Evolutionary conservation across 179 eudicot species (phyloP).

Genomic region (Corrigiola litoralis): DNA sequence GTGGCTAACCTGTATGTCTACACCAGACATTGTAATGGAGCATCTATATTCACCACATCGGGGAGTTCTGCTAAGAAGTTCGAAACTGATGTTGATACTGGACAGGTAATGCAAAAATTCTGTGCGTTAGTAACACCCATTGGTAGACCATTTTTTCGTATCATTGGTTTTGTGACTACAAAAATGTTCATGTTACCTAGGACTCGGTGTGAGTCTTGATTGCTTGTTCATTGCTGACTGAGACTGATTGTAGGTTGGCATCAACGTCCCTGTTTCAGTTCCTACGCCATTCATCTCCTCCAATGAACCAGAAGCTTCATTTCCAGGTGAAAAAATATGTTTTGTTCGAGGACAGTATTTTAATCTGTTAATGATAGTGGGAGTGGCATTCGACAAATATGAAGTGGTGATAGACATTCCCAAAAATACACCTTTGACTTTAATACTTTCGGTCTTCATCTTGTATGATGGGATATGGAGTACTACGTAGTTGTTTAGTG

Average conservation of each 20-base stretch:
- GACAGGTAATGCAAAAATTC: constrained; percentile 50
- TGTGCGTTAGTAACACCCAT: neutral
- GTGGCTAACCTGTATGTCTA: neutral
- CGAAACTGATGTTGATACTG: constrained; percentile 71
- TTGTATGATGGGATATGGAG: too few species aligned
- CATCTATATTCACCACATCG: constrained; percentile 71
- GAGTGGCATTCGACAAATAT: neutral
- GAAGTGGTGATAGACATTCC: neutral
- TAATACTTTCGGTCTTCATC: too few species aligned
- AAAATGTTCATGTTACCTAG: neutral
- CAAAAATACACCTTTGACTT: too few species aligned
- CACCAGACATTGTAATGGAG: constrained; percentile 81
- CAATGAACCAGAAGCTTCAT: constrained; percentile 74
- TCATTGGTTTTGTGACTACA: too few species aligned
- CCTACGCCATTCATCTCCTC: constrained; percentile 88
- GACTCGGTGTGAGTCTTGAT: neutral
- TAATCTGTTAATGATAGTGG: neutral
- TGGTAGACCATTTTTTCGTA: too few species aligned
- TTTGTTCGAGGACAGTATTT: neutral
- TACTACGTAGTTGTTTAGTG: too few species aligned
- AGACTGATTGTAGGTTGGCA: constrained; percentile 51
- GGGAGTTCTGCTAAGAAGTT: constrained; percentile 83
- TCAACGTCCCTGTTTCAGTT: constrained; percentile 84
- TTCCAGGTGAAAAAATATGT: constrained; percentile 46
- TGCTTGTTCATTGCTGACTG: neutral